A percentile compares a stretch with the other conserved stretches of the same genome.
Evolutionary conservation across 139 green algal genomes (phyloP).

Genomic region (Chlorella sp.): DNA sequence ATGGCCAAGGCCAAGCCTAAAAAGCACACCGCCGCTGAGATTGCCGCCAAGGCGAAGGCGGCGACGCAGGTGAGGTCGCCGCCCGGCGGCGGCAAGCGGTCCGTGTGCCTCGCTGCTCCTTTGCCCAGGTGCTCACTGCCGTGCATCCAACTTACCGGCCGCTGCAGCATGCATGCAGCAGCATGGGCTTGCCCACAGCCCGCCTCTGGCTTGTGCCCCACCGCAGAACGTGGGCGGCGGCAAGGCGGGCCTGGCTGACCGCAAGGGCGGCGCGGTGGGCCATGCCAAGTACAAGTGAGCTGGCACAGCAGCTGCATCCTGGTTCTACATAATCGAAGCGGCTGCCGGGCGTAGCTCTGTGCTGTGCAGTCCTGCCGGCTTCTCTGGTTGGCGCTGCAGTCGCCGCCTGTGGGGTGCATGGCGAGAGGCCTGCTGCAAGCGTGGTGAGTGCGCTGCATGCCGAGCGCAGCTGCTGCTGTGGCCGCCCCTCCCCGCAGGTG

Average conservation of each 20-base stretch:
- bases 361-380: too few species aligned
- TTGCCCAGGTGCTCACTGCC: not conserved
- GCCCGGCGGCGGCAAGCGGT: not conserved
- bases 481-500: constrained; percentile 31
- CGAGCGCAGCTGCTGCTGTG: not conserved
- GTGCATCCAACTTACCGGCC: too few species aligned
- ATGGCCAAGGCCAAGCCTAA: constrained; percentile 83
- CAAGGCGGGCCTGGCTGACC: constrained; percentile 71
- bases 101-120: not conserved
- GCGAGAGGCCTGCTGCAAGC: too few species aligned
- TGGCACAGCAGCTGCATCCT: not conserved
- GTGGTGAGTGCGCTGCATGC: not conserved
- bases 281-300: constrained; percentile 82
- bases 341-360: too few species aligned
- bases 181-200: too few species aligned
- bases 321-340: too few species aligned
- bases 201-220: too few species aligned
- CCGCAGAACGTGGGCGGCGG: constrained; percentile 73
- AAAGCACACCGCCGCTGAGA: constrained; percentile 81
- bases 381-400: too few species aligned
- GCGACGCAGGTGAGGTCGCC: constrained; percentile 44
- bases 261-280: constrained; percentile 72
- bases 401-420: too few species aligned
- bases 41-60: constrained; percentile 64
- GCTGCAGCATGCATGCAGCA: too few species aligned